Evolutionary conservation across 208 protist genomes (phyloP), one percentile per base, ranked within the genome.

Genomic region (Borovskyia barvae): DNA sequence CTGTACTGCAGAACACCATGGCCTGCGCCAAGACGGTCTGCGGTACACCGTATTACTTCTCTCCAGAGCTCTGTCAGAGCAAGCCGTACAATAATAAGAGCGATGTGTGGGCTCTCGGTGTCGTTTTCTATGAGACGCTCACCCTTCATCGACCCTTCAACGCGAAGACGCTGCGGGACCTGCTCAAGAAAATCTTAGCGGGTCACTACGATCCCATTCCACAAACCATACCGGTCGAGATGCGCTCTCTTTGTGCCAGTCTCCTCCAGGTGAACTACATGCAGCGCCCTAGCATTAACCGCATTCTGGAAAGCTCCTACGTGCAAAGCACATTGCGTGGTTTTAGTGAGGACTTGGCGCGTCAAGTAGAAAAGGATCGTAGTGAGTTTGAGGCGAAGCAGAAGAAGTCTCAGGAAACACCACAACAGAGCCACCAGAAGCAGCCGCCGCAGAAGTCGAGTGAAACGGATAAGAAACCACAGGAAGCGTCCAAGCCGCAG

Each of bases 1-100:
- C 89, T 7, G 78, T 98, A 19, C 67, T 98, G 25, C 87, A 93
- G 54, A 95, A 93, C 72, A 97, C 90, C 19, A 87, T 94, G 75
- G 83, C 82, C 37, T 92, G 90, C 49, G 91, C 91, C 42, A 85
- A 92, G 75, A 98, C 96, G 11, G 81, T 97, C 30, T 94, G 96
- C 52, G 97, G 97, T 20, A 98, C 95, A n/a, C 95, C 95, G 29
- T 98, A 98, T 76, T 98, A 98, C 75, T 94, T 98, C 71, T 96
- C 86, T 8, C 97, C 95, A 14, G 94, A 98, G 81, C 73, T 98
- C 47, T 97, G 92, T 81, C 79, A 97, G 69, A 96, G 85, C 80
- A 86, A 90, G 75, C 87, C 90, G 35, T 98, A 98, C 80, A 97
- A 97, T 72, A 90, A 89, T 72, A 96, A 97, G 73, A 90, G 84